Base-by-base conservation (phyloP, 192 early-diverging fungal genomes). In the Rhizoclosmatium globosum region DNA sequence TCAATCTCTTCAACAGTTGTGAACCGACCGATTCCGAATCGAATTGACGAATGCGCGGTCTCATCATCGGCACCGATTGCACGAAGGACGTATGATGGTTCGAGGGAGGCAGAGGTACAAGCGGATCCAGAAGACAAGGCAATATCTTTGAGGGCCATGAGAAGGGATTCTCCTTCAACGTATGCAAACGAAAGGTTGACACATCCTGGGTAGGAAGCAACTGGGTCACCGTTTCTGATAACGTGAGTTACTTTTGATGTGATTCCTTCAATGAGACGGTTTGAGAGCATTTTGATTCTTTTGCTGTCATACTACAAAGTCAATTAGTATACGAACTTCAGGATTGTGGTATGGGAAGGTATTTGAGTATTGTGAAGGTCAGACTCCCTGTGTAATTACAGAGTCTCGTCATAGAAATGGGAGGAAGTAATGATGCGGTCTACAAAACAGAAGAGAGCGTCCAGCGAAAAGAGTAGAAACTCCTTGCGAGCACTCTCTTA, bases 101-200 rank as follows among this genome's bases (percentile, higher is more conserved):
- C 97, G 4, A 97, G 84, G 2, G 95, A 97, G 7, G 97, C 97
- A 60, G 94, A 95, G 4, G 97, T 99, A 87, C 97, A 99, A 2
- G 97, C 97, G 2, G 92, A 93, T 11, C 97, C 97, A 23, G 96
- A 97, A 3, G 94, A 96, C 48, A 99, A 88, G 2, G 97, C 97
- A 73, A 99, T 93, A 66, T 99, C 96, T 82, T 99, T 99, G 4
- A 99, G 89, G 0, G 97, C 97, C 97, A 99, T 99, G 65, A 99
- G 85, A 46, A 99, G 88, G 7, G 95, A 97, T 85, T 99, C 97
- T 59, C 97, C 97, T 86, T 99, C 97, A 19, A 99, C 94, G 83
- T 95, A 99, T 3, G 95, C 92, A 77, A 99, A 99, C 15, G 95
- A 96, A 56, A 99, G 87, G 79, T 99, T 99, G 67, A 99, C 94